Evolutionary conservation across 2,329 filamentous ascomycete species (phyloP).

Genomic region (Neofusicoccum ribis): DNA sequence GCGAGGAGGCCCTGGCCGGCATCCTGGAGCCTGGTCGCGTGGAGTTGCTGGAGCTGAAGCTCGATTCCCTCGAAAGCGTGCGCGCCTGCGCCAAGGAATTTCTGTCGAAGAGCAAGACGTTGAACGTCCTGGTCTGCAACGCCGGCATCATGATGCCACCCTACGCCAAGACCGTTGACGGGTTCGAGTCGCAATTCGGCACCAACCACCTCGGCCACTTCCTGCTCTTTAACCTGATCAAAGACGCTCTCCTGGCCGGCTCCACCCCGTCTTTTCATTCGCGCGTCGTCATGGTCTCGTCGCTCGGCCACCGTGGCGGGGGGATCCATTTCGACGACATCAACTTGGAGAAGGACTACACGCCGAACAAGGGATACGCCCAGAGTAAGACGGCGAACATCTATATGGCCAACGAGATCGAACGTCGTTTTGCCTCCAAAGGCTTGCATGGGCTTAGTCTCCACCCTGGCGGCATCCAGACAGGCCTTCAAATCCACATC

Average conservation of each 20-base stretch:
- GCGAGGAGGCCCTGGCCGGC: slow-evolving; percentile 24
- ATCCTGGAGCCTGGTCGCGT: slow-evolving; percentile 29
- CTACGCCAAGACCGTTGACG: slow-evolving; percentile 37
- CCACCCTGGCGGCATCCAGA: slow-evolving; percentile 33
- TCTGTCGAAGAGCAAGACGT: slow-evolving; percentile 22
- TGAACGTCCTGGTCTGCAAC: slow-evolving; percentile 45
- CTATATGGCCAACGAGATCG: slow-evolving; percentile 28
- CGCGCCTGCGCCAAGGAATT: slow-evolving; percentile 26
- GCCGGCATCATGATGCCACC: slow-evolving; percentile 38
- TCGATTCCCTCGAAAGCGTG: slow-evolving; percentile 26
- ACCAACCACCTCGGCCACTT: slow-evolving; percentile 50
- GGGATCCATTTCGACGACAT: slow-evolving; percentile 43
- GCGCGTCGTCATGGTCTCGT: slow-evolving; percentile 32
- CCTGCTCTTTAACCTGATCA: slow-evolving; percentile 45
- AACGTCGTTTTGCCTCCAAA: background rate
- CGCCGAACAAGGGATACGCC: slow-evolving; percentile 29
- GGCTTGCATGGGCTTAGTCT: slow-evolving; percentile 32
- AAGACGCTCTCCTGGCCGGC: slow-evolving; percentile 39
- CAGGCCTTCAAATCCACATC: slow-evolving; percentile 41
- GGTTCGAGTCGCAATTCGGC: slow-evolving; percentile 48
- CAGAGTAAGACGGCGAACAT: slow-evolving; percentile 30
- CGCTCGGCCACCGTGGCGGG: slow-evolving; percentile 27
- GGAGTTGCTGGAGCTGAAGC: slow-evolving; percentile 36
- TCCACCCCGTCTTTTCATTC: slow-evolving; percentile 28
- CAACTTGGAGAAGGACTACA: slow-evolving; percentile 41